Percentiles rank a stretch among this genome's conserved stretches.
Conservation (phyloP, 306 rosid species). For the Sphenostylis stenocarpa region DNA sequence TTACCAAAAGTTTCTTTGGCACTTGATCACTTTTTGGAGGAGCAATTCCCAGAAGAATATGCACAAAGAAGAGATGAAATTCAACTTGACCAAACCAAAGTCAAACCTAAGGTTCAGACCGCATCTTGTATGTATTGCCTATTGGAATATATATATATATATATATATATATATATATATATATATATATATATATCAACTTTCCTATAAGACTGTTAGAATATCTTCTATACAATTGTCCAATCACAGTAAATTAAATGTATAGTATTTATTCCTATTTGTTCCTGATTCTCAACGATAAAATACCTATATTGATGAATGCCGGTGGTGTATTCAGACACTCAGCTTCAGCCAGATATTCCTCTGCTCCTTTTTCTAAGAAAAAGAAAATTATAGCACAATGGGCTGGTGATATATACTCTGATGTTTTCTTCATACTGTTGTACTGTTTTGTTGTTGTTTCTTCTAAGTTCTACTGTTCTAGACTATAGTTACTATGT, state of each 20-base stretch:
- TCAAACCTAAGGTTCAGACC: conserved; percentile 32
- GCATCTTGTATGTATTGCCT: conserved; percentile 44
- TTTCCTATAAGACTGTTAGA: background rate
- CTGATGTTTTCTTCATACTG: conserved; percentile 9
- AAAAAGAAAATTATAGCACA: background rate
- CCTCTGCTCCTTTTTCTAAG: too few species aligned
- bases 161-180: too few species aligned
- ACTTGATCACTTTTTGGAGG: conserved; percentile 61
- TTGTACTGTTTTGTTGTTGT: conserved; percentile 2
- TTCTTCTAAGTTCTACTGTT: background rate
- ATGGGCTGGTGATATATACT: background rate
- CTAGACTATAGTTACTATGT: conserved; percentile 13
- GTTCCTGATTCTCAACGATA: too few species aligned
- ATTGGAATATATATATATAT: background rate
- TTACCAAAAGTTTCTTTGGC: conserved; percentile 73
- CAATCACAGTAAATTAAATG: too few species aligned
- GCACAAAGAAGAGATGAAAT: conserved; percentile 46
- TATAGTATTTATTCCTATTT: too few species aligned
- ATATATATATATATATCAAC: background rate
- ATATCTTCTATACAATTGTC: background rate
- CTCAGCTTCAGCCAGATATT: too few species aligned
- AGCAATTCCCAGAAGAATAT: conserved; percentile 67
- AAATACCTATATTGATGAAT: too few species aligned
- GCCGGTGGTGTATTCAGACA: too few species aligned
- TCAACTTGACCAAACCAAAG: conserved; percentile 44